A percentile compares a stretch with the other conserved stretches of the same genome.
These are phyloP conservation scores for Luvunga scandens DNA, from an alignment of 345 rosid genomes.

Conservation along the genomic window DNA sequence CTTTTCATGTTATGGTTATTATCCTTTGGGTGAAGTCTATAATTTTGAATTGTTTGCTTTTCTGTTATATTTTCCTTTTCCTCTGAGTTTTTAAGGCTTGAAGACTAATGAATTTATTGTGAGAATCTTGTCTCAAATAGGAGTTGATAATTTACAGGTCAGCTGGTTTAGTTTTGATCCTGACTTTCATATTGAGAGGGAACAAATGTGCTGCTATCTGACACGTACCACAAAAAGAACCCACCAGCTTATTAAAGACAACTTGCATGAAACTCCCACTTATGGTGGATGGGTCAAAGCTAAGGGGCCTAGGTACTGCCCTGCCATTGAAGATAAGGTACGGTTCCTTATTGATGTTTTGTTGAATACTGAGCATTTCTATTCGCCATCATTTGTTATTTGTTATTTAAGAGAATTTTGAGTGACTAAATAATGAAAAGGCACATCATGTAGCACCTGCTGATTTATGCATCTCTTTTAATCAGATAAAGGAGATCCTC, in stretches of 20 bases:
- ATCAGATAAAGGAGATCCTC: neutral
- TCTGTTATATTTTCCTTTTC: neutral
- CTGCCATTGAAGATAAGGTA: slow-evolving; percentile 98
- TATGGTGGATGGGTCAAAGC: slow-evolving; percentile 99
- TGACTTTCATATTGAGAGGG: slow-evolving; percentile 76
- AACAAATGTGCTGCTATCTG: slow-evolving; percentile 93
- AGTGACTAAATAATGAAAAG: neutral
- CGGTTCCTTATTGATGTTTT: neutral
- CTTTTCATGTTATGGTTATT: neutral
- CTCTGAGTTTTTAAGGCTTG: neutral
- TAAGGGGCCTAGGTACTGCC: slow-evolving; percentile 98
- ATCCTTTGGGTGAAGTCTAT: neutral
- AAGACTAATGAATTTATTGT: slow-evolving; percentile 7
- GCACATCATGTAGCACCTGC: neutral
- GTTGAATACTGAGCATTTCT: neutral
- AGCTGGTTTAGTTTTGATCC: slow-evolving; percentile 99
- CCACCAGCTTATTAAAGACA: slow-evolving; percentile 84
- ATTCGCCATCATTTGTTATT: neutral
- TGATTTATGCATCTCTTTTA: neutral
- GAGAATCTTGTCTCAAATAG: slow-evolving; percentile 21
- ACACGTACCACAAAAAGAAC: slow-evolving; percentile 84
- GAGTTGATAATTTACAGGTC: slow-evolving; percentile 48
- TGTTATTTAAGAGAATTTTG: neutral
- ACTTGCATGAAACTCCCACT: slow-evolving; percentile 97
- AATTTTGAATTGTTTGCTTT: neutral